A percentile compares a stretch with the other conserved stretches of the same genome.
Evolutionary conservation across 768 basidiomycete genomes (phyloP).

Genomic region (Xerocomellus dryophilus): DNA sequence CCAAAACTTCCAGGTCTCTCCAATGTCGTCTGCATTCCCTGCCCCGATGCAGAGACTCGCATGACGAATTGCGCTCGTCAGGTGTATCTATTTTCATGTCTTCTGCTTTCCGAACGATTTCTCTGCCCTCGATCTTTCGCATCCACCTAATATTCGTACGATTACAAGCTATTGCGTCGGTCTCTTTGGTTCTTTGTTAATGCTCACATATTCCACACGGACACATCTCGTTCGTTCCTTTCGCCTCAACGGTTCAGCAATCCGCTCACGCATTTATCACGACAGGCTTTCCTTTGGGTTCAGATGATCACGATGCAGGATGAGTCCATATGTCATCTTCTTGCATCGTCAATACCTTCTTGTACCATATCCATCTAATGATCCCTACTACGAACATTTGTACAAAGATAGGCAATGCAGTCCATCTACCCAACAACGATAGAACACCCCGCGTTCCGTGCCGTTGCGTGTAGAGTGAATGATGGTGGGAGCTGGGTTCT

Average conservation of each 20-base stretch:
- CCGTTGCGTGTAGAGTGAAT: neutral
- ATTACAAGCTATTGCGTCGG: constrained; percentile 16
- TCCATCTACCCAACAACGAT: neutral
- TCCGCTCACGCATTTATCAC: constrained; percentile 17
- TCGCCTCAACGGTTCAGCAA: constrained; percentile 9
- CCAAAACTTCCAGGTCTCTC: constrained; percentile 54
- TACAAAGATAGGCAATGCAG: neutral
- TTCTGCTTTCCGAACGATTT: constrained; percentile 17
- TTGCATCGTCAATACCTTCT: constrained; percentile 16
- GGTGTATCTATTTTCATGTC: constrained; percentile 25
- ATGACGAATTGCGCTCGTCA: constrained; percentile 16
- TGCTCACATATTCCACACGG: constrained; percentile 25
- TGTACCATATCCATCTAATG: constrained; percentile 27
- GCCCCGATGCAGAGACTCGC: constrained; percentile 31
- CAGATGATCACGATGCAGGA: constrained; percentile 9
- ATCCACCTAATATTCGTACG: constrained; percentile 23
- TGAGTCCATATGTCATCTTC: constrained; percentile 16
- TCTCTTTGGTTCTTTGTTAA: constrained; percentile 28
- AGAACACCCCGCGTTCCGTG: neutral
- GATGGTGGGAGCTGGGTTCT: neutral
- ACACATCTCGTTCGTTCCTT: constrained; percentile 14
- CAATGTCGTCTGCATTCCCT: constrained; percentile 81
- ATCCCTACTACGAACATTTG: neutral
- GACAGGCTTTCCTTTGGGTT: constrained; percentile 14
- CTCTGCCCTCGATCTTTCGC: constrained; percentile 15